Evolutionary conservation across 2,329 filamentous ascomycete genomes (phyloP).

Genomic region (Trichoderma arundinaceum): DNA sequence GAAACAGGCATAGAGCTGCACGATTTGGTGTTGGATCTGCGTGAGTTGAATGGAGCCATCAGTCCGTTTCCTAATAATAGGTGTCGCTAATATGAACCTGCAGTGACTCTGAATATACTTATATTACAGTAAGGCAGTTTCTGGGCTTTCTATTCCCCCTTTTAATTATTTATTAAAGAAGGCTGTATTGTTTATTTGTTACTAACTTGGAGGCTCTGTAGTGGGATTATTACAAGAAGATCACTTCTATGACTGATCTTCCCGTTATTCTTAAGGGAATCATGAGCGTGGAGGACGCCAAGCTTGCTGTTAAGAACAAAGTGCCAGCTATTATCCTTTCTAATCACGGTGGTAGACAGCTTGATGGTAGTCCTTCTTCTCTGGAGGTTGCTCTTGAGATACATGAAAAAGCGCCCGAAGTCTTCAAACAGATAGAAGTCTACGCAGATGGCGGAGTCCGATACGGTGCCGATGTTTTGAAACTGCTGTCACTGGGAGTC

Average conservation of each 20-base stretch:
- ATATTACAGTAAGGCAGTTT: neutral
- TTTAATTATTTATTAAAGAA: neutral
- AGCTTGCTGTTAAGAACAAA: constrained; percentile 43
- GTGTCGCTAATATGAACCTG: neutral
- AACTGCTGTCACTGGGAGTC: constrained; percentile 52
- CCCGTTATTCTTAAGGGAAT: constrained; percentile 52
- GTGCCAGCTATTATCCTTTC: constrained; percentile 48
- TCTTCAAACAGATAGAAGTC: constrained; percentile 49
- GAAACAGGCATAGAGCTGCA: constrained; percentile 49
- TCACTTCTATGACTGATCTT: constrained; percentile 45
- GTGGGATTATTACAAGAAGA: constrained; percentile 48
- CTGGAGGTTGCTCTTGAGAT: constrained; percentile 50
- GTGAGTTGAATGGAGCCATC: constrained; percentile 30
- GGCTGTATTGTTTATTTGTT: neutral
- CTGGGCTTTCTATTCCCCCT: too few relatives aligned
- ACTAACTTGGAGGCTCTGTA: constrained; percentile 12
- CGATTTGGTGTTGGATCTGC: constrained; percentile 49
- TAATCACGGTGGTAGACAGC: constrained; percentile 52
- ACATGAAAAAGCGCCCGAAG: constrained; percentile 46
- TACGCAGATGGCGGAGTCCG: constrained; percentile 52
- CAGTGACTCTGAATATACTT: constrained; percentile 10
- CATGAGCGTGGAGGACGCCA: constrained; percentile 45
- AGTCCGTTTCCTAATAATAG: accelerated
- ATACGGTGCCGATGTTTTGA: constrained; percentile 51
- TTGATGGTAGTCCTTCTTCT: constrained; percentile 48